Percentiles rank a stretch among this genome's conserved stretches.
Conservation (phyloP, 2,329 filamentous ascomycete genomes). For the Thielaviopsis populi region DNA sequence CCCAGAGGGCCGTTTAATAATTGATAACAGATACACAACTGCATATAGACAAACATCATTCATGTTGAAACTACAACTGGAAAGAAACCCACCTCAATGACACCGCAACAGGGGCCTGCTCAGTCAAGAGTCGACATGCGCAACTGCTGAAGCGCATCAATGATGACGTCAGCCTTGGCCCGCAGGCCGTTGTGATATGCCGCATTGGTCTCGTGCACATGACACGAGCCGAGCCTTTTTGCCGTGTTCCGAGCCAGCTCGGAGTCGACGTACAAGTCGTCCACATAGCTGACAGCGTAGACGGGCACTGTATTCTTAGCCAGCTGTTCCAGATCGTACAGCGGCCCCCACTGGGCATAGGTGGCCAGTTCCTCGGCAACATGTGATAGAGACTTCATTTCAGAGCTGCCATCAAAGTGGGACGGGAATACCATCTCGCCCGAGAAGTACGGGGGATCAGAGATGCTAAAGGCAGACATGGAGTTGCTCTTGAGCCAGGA, state of each 20-base stretch:
- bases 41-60: neutral
- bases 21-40: neutral
- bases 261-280: conserved; percentile 89
- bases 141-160: conserved; percentile 43
- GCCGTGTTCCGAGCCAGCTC: conserved; percentile 60
- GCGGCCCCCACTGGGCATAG: conserved; percentile 52
- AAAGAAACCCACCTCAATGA: neutral
- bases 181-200: conserved; percentile 79
- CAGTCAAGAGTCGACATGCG: conserved; percentile 16
- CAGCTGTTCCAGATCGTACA: conserved; percentile 65
- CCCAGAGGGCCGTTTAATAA: neutral
- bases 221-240: conserved; percentile 55
- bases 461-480: conserved; percentile 21
- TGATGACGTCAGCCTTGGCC: conserved; percentile 56
- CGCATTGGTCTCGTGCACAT: conserved; percentile 70
- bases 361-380: conserved; percentile 58
- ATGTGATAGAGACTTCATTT: conserved; percentile 52
- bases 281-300: conserved; percentile 67
- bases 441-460: conserved; percentile 57
- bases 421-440: conserved; percentile 87
- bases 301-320: conserved; percentile 67
- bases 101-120: neutral
- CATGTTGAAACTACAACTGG: neutral
- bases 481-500: conserved; percentile 34
- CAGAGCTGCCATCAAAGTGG: conserved; percentile 67